Evolutionary conservation across 768 basidiomycete genomes (phyloP).

Genomic region (Podaxis sp.): DNA sequence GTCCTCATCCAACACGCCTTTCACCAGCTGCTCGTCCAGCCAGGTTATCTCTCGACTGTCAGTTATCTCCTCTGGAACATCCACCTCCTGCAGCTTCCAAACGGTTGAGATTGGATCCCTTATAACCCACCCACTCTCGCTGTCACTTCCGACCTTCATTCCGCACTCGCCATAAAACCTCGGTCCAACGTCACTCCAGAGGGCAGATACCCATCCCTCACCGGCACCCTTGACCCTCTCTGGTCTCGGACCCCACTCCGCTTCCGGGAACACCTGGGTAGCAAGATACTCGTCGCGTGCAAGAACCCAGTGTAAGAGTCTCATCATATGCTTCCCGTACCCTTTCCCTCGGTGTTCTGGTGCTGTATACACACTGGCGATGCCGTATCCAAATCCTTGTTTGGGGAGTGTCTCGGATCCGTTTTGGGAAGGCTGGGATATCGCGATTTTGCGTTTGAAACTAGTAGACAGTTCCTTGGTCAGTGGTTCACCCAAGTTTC

Average conservation of each 20-base stretch:
- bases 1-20: conserved; percentile 34
- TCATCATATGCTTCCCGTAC: conserved; percentile 62
- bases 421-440: conserved; percentile 18
- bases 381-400: conserved; percentile 40
- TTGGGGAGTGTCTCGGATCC: conserved; percentile 13
- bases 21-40: conserved; percentile 28
- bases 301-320: conserved; percentile 45
- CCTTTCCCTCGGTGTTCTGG: conserved; percentile 44
- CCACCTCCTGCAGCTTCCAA: conserved; percentile 25
- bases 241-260: conserved; percentile 23
- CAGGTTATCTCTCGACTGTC: conserved; percentile 14
- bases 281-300: conserved; percentile 17
- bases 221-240: conserved; percentile 12
- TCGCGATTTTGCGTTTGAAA: conserved; percentile 25
- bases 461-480: conserved; percentile 13
- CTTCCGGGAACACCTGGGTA: conserved; percentile 16
- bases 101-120: conserved; percentile 28
- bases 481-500: background rate
- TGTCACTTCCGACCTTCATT: conserved; percentile 8
- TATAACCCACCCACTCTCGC: conserved; percentile 37
- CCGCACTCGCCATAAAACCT: conserved; percentile 22
- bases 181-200: conserved; percentile 25
- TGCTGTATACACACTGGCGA: conserved; percentile 58
- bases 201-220: conserved; percentile 20
- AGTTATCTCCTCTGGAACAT: background rate